Evolutionary conservation across 2,329 filamentous ascomycete species (phyloP), one percentile per base, ranked within the genome.

Genomic region (Davidsoniella neocaledoniae): DNA sequence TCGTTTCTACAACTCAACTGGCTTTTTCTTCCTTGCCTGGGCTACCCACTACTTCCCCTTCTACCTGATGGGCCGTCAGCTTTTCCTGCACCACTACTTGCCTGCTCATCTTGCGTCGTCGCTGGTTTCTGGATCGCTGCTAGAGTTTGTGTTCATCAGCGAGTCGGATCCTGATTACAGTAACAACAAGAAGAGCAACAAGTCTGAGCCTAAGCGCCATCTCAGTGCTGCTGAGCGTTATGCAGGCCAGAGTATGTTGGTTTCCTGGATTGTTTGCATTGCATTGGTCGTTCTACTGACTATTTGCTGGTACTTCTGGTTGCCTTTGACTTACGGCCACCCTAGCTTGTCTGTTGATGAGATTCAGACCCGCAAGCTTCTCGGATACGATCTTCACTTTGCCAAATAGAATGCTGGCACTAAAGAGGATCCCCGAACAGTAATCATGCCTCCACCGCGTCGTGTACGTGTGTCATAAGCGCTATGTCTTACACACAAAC

Each of bases 11-110:
- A 96, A 96, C 73, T 95, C 87, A 49, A 96, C 91, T 0, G 91
- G 91, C 21, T 98, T 98, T 76, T 93, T 98, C 72, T 96, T 95
- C 78, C 77, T 98, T 51, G 86, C 87, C 50, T 98, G 91, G 91
- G 87, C 86, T 12, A 90, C 87, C 2, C 91, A 98, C 64, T 98
- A 95, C 71, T 79, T 94, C 65, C 90, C 90, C 48, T 98, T 98
- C 72, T 98, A 80, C 69, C 78, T 95, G 55, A 98, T 98, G 90
- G 90, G 90, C 51, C 87, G 90, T 58, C 90, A 98, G 65, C 80
- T 95, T 56, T 98, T 98, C 79, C 67, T 98, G 57, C 91, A 98
- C 65, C 91, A 98, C 67, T 98, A 98, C 62, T 77, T 98, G 3
- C 91, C 91, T 0, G 86, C 91, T 1, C 91, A 98, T 62, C 73